Evolutionary conservation across 768 basidiomycete species (phyloP), one percentile per base, ranked within the genome.

Genomic region (Infundibulicybe gibba): DNA sequence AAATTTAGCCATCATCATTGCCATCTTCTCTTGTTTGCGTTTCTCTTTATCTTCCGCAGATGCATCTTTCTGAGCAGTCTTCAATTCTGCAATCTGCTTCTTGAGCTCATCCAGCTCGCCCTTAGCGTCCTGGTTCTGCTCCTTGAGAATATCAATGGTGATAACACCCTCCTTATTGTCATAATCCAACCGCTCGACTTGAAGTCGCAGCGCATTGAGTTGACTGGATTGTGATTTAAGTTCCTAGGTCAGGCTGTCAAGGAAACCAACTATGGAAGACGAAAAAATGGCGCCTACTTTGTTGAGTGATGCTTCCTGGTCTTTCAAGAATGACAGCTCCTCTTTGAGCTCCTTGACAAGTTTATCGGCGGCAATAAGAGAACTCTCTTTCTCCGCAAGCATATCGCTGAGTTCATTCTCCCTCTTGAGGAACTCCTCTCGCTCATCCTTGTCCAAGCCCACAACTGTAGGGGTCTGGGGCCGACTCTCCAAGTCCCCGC

Each of bases 11-110:
- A 99, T 97, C 92, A 99, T 97, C 54, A 94, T 75, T 8, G 92
- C 94, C 90, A 99, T 91, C 78, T 97, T 97, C 74, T 98, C 95
- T 60, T 95, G 93, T 68, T 98, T 98, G 65, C 90, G 83, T 76
- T 92, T 97, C 76, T 99, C 97, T 71, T 94, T 97, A 64, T 97
- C 97, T 64, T 98, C 97, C 30, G 85, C 85, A 33, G 87, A 85
- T 13, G 87, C 81, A 50, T 90, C 89, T 66, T 86, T 89, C 66
- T 94, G 90, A 11, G 83, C 76, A 32, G 75, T 70, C 71, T 90
- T 93, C 54, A 92, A 67, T 40, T 94, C 91, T 14, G 77, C 66
- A 48, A 94, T 77, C 52, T 82, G 79, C 67, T 82, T 87, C 74
- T 77, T 83, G 37, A 98, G 75, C 59, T 95, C 94, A 56, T 97